These are phyloP conservation scores for Ogataea dorogensis DNA, from an alignment of 805 yeast species.

Conservation along the genomic window DNA sequence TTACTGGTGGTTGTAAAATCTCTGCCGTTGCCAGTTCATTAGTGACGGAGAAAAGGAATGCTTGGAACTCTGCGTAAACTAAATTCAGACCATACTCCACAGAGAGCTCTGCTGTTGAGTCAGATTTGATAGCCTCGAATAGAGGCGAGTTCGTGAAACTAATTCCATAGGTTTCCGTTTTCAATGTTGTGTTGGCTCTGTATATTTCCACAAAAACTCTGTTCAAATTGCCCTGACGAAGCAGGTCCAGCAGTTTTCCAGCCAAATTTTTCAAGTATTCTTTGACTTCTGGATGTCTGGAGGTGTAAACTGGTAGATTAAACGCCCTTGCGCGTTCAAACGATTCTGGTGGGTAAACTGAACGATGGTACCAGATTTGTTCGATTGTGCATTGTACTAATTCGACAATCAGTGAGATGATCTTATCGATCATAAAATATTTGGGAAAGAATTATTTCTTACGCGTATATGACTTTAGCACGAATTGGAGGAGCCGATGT, in stretches of 20 bases:
- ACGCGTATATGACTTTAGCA: slow-evolving; percentile 30
- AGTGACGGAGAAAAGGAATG: slow-evolving; percentile 27
- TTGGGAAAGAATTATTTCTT: slow-evolving; percentile 1
- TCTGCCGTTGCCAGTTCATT: slow-evolving; percentile 21
- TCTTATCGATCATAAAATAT: slow-evolving; percentile 11
- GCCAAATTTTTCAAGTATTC: slow-evolving; percentile 37
- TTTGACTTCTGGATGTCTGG: slow-evolving; percentile 46
- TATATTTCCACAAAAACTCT: slow-evolving; percentile 27
- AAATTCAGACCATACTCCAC: slow-evolving; percentile 12
- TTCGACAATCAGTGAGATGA: slow-evolving; percentile 42
- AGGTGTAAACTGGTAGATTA: slow-evolving; percentile 41
- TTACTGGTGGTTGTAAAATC: slow-evolving; percentile 12
- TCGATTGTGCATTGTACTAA: slow-evolving; percentile 52
- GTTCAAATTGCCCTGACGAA: slow-evolving; percentile 24
- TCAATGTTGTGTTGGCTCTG: slow-evolving; percentile 2
- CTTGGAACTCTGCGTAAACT: slow-evolving; percentile 28
- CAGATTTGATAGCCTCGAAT: slow-evolving; percentile 20
- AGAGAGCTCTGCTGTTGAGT: slow-evolving; percentile 10
- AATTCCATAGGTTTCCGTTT: slow-evolving; percentile 27
- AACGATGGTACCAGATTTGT: slow-evolving; percentile 51
- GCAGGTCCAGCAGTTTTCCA: slow-evolving; percentile 19
- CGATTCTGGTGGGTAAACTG: slow-evolving; percentile 51
- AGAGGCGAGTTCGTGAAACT: slow-evolving; percentile 31
- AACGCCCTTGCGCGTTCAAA: slow-evolving; percentile 45
- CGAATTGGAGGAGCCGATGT: slow-evolving; percentile 54